Base-by-base conservation (phyloP, 1,284 basidiomycete species). In the Fistulinella cinereoalba region DNA sequence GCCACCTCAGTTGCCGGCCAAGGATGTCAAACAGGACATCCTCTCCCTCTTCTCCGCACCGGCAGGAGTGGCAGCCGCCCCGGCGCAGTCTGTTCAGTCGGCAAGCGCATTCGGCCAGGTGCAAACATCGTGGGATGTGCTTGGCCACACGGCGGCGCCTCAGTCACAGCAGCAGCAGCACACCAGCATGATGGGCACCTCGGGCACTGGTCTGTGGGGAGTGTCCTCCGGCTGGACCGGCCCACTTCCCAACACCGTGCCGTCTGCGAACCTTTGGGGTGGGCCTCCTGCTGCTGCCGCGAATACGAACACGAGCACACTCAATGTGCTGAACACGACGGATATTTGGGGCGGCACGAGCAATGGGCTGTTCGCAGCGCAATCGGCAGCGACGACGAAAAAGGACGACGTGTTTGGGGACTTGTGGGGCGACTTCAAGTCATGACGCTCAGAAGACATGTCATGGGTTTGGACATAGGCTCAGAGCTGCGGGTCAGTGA, bases 11-110 rank as follows among this genome's bases (percentile, higher is more conserved):
- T 66, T 67, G 19, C 72, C 76, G 0, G 77, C 75, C 61, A 86
- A 88, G 57, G 84, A 89, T 58, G 76, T 85, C 46, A 94, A 93
- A 60, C 80, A 90, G 50, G 88, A 95, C 56, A 95, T 96, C 56
- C 74, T 96, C 32, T 92, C 88, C 0, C 77, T 95, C 37, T 95
- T 92, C 63, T 80, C 85, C n/a, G 57, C 7, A 57, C 76, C n/a
- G n/a, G n/a, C n/a, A n/a, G n/a, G n/a, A n/a, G n/a, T n/a, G n/a
- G n/a, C n/a, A n/a, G n/a, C n/a, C n/a, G n/a, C n/a, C n/a, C n/a
- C 3, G 44, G 50, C 71, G 56, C 71, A 7, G 53, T 68, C 11
- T 64, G 10, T 65, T 45, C 68, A 61, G 25, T 67, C 66, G 32
- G 53, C 60, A 22, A 57, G 49, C 40, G 54, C 61, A 16, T 65